Evolutionary conservation across 2,329 filamentous ascomycete genomes (phyloP).

Genomic region (Ceratocystis papillata): DNA sequence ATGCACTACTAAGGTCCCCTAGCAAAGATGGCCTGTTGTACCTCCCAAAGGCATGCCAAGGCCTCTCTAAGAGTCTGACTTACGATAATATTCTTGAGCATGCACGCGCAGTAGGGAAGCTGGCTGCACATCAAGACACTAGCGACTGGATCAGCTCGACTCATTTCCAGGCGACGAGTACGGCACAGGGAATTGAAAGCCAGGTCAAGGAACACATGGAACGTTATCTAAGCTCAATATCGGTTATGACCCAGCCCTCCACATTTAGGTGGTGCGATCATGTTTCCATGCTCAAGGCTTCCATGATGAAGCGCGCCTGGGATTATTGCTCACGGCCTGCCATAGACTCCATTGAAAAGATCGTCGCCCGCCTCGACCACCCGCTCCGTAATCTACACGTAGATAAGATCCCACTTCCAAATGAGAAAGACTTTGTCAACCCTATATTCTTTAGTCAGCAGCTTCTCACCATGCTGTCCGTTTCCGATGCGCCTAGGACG

Average conservation of each 20-base stretch:
- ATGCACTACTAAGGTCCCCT: background rate
- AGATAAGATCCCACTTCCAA: background rate
- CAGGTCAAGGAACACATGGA: slow-evolving; percentile 4
- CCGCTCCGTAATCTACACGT: slow-evolving; percentile 6
- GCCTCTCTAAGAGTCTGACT: background rate
- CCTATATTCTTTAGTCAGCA: background rate
- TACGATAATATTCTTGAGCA: background rate
- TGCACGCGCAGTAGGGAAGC: background rate
- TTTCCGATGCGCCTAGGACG: background rate
- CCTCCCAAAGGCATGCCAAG: background rate
- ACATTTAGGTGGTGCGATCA: background rate
- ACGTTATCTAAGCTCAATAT: background rate
- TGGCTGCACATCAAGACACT: background rate
- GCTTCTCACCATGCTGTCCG: background rate
- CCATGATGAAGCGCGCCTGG: background rate
- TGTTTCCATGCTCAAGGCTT: background rate
- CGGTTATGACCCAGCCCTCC: background rate
- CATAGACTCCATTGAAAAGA: slow-evolving; percentile 3
- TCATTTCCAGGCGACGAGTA: background rate
- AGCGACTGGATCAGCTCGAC: background rate
- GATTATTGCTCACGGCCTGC: slow-evolving; percentile 4
- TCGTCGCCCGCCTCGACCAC: background rate
- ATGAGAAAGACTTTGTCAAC: background rate
- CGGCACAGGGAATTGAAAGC: background rate
- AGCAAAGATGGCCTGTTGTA: background rate